Conservation (phyloP, 2,329 filamentous ascomycete genomes). For the Neofusicoccum umdonicola region DNA sequence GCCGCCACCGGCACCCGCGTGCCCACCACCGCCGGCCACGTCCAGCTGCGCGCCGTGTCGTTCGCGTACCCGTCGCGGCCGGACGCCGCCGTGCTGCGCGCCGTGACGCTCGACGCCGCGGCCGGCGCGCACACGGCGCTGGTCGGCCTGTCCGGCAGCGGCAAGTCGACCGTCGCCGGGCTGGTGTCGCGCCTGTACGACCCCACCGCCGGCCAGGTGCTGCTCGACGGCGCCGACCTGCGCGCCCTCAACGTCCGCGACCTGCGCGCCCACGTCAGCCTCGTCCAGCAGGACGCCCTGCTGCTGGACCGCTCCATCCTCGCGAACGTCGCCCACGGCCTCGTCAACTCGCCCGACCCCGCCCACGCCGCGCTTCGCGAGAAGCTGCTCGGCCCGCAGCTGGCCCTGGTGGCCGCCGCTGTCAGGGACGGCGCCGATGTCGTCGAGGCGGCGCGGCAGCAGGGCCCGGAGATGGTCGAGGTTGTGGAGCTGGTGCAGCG, state of each 20-base stretch:
- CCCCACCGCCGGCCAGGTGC: constrained; percentile 29
- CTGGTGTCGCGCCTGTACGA: constrained; percentile 43
- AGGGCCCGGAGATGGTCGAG: constrained; percentile 47
- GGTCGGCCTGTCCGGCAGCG: constrained; percentile 36
- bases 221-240: constrained; percentile 39
- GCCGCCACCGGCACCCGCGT: constrained; percentile 45
- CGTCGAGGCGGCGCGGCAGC: constrained; percentile 41
- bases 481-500: constrained; percentile 51
- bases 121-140: constrained; percentile 39
- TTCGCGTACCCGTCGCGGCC: constrained; percentile 44
- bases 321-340: constrained; percentile 54
- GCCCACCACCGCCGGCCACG: constrained; percentile 27
- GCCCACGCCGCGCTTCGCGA: constrained; percentile 41
- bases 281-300: constrained; percentile 53
- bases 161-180: constrained; percentile 44
- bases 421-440: constrained; percentile 52
- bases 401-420: constrained; percentile 53
- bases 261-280: constrained; percentile 36
- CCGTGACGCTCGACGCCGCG: constrained; percentile 35
- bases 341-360: constrained; percentile 40
- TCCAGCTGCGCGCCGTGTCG: constrained; percentile 33
- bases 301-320: constrained; percentile 52
- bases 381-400: constrained; percentile 48
- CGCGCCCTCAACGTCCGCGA: constrained; percentile 37
- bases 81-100: constrained; percentile 37